A percentile compares a stretch with the other conserved stretches of the same genome.
Conservation (phyloP, 2,329 filamentous ascomycete species). For the Monosporascus ibericus region DNA sequence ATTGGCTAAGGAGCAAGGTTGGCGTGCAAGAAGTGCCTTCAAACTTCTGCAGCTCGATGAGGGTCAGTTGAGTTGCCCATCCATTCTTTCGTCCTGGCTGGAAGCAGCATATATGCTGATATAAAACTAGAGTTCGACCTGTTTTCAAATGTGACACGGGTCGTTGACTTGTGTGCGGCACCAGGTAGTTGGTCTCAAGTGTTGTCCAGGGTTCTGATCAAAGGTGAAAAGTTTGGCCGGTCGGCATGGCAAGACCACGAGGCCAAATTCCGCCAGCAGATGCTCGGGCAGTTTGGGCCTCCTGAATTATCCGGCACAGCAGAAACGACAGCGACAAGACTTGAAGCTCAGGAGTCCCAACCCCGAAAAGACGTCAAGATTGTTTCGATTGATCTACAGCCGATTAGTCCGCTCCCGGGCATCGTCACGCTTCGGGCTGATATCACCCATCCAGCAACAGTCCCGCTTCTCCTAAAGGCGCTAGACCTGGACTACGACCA, state of each 20-base stretch:
- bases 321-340: conserved; percentile 9
- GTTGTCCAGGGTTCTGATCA: conserved; percentile 85
- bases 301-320: conserved; percentile 16
- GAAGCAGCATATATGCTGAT: conserved; percentile 5
- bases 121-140: conserved; percentile 71
- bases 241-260: conserved; percentile 83
- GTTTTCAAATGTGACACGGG: conserved; percentile 81
- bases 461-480: conserved; percentile 79
- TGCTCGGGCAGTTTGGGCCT: conserved; percentile 46
- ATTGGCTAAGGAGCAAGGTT: conserved; percentile 96
- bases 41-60: conserved; percentile 94
- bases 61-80: conserved; percentile 34
- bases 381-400: conserved; percentile 91
- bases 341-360: conserved; percentile 22
- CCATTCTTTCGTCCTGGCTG: neutral
- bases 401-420: conserved; percentile 87
- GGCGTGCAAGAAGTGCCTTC: conserved; percentile 93
- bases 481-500: conserved; percentile 67
- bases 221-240: conserved; percentile 84
- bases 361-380: conserved; percentile 76
- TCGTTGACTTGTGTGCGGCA: conserved; percentile 92
- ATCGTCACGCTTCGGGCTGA: conserved; percentile 91
- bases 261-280: conserved; percentile 55
- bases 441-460: conserved; percentile 94
- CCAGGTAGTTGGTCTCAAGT: conserved; percentile 98